Base-by-base conservation (phyloP, 306 rosid genomes). In the Vigna angularis region DNA sequence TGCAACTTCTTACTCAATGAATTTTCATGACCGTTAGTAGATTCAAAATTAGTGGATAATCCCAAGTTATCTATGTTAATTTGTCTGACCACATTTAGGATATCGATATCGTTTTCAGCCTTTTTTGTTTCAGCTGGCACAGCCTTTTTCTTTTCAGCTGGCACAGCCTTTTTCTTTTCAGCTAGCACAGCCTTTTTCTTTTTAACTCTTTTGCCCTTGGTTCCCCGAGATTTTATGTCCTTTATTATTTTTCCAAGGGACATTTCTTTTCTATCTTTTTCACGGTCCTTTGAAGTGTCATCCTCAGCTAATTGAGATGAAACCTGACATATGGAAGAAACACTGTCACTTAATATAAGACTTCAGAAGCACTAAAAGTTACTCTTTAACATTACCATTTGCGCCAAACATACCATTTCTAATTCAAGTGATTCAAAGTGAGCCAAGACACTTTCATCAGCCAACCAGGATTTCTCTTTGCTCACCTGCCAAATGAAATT, bases 11-110 rank as follows among this genome's bases (percentile, higher is more conserved):
- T 89, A 59, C 82, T 85, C n/a, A 83, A 80, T 66, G 78, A 83
- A 75, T 62, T 73, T 78, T 88, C 91, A 80, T 86, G 91, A 63
- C 99, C 99, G 76, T 95, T 95, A 81, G 87, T 93, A 76, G 94
- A 75, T 83, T 87, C 94, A 78, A 86, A 88, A 85, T 91, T 90
- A 70, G 81, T 71, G 76, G 97, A 74, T 73, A 68, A 52, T 32
- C 85, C 96, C 81, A 87, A 56, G 91, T 82, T 91, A 83, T 88
- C 94, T 71, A 88, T 77, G 82, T 95, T 93, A 75, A 95, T 93
- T 83, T 93, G 87, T 88, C 99, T 90, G 67, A 95, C 99, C 98
- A 93, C 83, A 70, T 90, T 85, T 86, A 93, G 78, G 84, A 95
- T 75, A 74, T 95, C 98, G 73, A 93, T 84, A 76, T 86, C 87